Evolutionary conservation across 805 yeast species (phyloP), one percentile per base, ranked within the genome.

Genomic region (Trichomonascus vanleenenianus): DNA sequence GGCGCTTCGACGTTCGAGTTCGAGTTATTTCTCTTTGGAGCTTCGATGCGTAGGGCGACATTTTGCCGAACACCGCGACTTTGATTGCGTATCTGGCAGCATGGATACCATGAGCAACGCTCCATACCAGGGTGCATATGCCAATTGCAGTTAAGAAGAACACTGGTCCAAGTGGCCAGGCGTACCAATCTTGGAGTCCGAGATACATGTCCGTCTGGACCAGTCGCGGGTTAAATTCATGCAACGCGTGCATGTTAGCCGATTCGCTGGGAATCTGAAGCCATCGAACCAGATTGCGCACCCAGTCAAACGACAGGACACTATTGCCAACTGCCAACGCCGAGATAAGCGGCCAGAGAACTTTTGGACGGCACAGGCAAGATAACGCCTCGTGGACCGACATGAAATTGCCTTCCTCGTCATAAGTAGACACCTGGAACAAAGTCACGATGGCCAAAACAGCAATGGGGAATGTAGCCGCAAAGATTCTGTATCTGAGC

Each of bases 401-500:
- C 2, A 75, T 68, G 52, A 71, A 77, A 0, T 52, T 48, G 11
- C 62, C 55, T 18, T 64, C 62, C 30, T 63, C 50, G 43, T 67
- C 59, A 56, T 71, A 81, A 15, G 56, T 53, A 31, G 55, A 55
- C 43, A 83, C 66, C 59, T 89, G 97, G 16, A 77, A 55, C 2
- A 75, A 55, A 39, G 83, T 52, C 0, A 75, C 73, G 14, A 77
- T 46, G 0, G 78, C 62, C 1, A 81, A 71, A 14, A 84, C 66
- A 34, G 78, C 76, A 1, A 82, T 68, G 2, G 95, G 88, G 44
- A 84, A 72, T 1, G 88, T 73, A 3, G 85, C 81, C 35, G 83
- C 66, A 1, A 85, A 78, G 11, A 91, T 71, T 56, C 98, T 72
- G 62, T 84, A 91, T 46, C 95, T 71, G 53, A 88, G 68, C 3